phyloP scores from a whole-genome alignment of 257 asterid genomes.

The Solanum corneliomulleri region DNA sequence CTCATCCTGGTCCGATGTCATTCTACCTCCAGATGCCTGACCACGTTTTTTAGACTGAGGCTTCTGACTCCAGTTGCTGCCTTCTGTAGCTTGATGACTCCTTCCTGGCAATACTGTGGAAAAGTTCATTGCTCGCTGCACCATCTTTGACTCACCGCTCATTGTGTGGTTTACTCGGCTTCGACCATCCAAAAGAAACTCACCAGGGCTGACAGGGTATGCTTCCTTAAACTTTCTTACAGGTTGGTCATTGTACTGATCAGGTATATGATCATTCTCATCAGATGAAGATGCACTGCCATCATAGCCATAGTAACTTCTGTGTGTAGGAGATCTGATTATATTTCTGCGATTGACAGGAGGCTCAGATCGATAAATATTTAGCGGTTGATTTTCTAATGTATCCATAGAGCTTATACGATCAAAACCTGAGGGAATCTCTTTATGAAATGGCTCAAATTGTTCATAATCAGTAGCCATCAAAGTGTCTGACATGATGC shows the following conservation, averaged over 20 bases:
- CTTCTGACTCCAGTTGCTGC: slow-evolving; percentile 18
- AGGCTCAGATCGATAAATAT: slow-evolving; percentile 15
- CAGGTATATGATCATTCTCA: slow-evolving; percentile 29
- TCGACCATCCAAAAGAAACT: slow-evolving; percentile 13
- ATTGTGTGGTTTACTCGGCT: slow-evolving; percentile 3
- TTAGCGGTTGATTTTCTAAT: slow-evolving; percentile 18
- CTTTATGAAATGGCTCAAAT: slow-evolving; percentile 12
- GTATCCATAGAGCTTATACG: slow-evolving; percentile 30
- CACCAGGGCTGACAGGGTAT: slow-evolving; percentile 6
- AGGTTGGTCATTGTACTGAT: slow-evolving; percentile 14
- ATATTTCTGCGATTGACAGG: slow-evolving; percentile 2
- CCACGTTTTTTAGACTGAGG: slow-evolving; percentile 15
- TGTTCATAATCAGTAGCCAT: slow-evolving; percentile 26
- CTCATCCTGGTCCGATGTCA: slow-evolving; percentile 17
- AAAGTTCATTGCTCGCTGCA: slow-evolving; percentile 14
- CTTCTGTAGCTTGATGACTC: slow-evolving; percentile 16
- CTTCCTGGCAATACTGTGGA: slow-evolving; percentile 6
- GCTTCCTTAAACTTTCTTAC: slow-evolving; percentile 18
- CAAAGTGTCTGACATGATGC: slow-evolving; percentile 14
- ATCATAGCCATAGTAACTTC: slow-evolving; percentile 41
- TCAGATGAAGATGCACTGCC: slow-evolving; percentile 69
- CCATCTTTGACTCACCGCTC: slow-evolving; percentile 20
- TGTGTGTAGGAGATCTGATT: slow-evolving; percentile 23
- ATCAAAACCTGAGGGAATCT: slow-evolving; percentile 14
- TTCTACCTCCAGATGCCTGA: slow-evolving; percentile 8